Base-by-base conservation (phyloP, 495 filamentous ascomycete genomes). In the Penicillium egyptiacum region DNA sequence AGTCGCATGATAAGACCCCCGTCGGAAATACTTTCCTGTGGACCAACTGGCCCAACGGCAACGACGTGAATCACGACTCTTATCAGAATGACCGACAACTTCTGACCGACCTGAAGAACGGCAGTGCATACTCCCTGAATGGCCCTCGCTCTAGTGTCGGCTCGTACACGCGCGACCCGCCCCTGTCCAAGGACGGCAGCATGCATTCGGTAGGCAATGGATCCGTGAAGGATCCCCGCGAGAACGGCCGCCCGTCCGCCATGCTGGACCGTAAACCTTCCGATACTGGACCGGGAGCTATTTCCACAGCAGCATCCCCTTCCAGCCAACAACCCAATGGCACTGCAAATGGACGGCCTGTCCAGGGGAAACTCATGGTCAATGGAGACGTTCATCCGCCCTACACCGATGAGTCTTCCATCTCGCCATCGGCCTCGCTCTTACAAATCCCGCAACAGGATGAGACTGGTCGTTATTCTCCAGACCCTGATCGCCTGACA, bases 111-210 rank as follows among this genome's bases (percentile, higher is more conserved):
- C 51, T 75, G 11, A 74, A 74, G 54, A 70, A 77, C 65, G 75
- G 73, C 44, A 79, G 74, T 64, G 68, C 68, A 53, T 78, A 77
- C 42, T 76, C 79, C 25, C 56, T 79, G 60, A 78, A 77, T 65
- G 75, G 74, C 48, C 75, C 72, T 23, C 75, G 73, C 25, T 76
- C 77, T 16, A 80, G 79, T 58, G 71, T 74, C 63, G 74, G 75
- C 50, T 79, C 77, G 9, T 78, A 81, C 53, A 80, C 73, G 50
- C 76, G 75, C 60, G 80, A 81, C 16, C 66, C 70, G 58, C 68
- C 68, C 23, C 73, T 70, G 44, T 82, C 81, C 41, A 79, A 77
- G 53, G 79, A 83, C 62, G 79, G 74, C 43, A 84, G 81, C 63
- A 73, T 77, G 53, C 65, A 77, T 33, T 84, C 82, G 17, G 56